Evolutionary conservation across 2,329 filamentous ascomycete species (phyloP), one percentile per base, ranked within the genome.

Genomic region (Metarhizium album): DNA sequence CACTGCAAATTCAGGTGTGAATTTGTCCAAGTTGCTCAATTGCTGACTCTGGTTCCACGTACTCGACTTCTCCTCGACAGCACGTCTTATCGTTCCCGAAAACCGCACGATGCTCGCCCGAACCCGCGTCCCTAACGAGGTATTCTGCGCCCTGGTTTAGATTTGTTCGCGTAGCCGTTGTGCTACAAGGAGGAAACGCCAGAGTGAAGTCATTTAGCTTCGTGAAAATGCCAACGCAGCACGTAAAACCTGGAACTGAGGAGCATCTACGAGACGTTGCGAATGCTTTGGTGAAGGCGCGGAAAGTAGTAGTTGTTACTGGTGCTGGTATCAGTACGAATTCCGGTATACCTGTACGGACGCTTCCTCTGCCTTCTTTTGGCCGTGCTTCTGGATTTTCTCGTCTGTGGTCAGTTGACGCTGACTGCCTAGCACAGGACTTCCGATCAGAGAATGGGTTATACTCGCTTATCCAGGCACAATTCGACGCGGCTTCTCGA

Each of bases 271-370:
- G 84, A 58, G 69, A 77, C 31, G 79, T 87, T 56, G 83, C 84
- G 59, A 77, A 86, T 60, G 67, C 73, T 3, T 68, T 87, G 43
- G 75, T 76, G 55, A 83, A 81, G 62, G 78, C 84, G 11, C 78
- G 76, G 54, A 87, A 85, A 62, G 74, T 86, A n/a, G 74, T 87
- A 8, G 79, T 87, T 20, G 73, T 87, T 31, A 87, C 84, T 0
- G 84, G 84, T 47, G 84, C 84, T 46, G 84, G 84, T 48, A 87
- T 87, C 61, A 86, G 82, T 62, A 87, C 84, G 47, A 87, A 86
- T 62, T 86, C 82, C 55, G 84, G 84, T 50, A 87, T 87, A 61
- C 84, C 84, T 47, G 84, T 87, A 71, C 54, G 63, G 48, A 13
- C 29, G 14, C 13, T 16, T 40, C 37, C 7, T 23, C 5, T 23